These are phyloP conservation scores for Daedaleopsis sinensis DNA, from an alignment of 768 basidiomycete species.

Conservation along the genomic window DNA sequence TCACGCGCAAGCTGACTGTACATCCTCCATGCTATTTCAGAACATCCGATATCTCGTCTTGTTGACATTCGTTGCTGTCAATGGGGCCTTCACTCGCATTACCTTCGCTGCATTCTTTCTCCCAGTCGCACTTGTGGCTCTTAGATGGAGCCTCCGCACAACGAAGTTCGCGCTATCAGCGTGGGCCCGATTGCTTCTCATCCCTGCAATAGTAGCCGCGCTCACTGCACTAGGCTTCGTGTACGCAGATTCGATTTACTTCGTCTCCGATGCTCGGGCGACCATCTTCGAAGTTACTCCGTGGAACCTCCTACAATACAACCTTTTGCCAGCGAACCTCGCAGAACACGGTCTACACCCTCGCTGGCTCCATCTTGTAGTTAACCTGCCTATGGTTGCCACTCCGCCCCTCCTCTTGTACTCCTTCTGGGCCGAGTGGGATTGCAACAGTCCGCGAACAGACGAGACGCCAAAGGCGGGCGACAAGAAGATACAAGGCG, in stretches of 20 bases:
- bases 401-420: constrained; percentile 36
- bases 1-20: neutral
- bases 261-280: constrained; percentile 24
- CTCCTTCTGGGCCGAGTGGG: constrained; percentile 23
- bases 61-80: constrained; percentile 27
- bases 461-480: neutral
- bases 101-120: constrained; percentile 39
- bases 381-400: constrained; percentile 44
- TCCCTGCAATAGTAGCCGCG: constrained; percentile 27
- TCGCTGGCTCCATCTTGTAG: constrained; percentile 40
- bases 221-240: constrained; percentile 24
- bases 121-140: constrained; percentile 34
- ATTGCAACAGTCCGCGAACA: constrained; percentile 2
- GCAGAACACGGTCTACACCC: constrained; percentile 44
- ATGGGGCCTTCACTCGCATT: constrained; percentile 38
- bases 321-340: constrained; percentile 39
- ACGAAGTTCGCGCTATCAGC: neutral
- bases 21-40: neutral
- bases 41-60: neutral
- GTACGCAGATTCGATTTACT: constrained; percentile 37
- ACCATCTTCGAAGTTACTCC: constrained; percentile 34
- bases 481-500: constrained; percentile 3
- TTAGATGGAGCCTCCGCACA: constrained; percentile 19
- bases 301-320: constrained; percentile 42
- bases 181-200: constrained; percentile 18